Percentiles rank a stretch among this genome's conserved stretches.
Conservation (phyloP, 345 rosid genomes). For the Gossypium mustelinum region DNA sequence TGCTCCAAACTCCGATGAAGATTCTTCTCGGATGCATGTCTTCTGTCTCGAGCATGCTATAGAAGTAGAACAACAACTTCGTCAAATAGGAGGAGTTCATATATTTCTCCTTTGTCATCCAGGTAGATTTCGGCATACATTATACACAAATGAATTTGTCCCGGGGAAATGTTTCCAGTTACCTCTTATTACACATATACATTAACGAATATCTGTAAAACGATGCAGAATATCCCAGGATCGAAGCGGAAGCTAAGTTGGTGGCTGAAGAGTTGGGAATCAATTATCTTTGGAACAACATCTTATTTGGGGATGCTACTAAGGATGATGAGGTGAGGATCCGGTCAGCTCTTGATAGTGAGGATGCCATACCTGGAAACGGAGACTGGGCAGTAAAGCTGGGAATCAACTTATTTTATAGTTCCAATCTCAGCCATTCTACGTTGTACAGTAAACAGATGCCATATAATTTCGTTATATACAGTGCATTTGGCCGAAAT, state of each 20-base stretch:
- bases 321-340: conserved; percentile 72
- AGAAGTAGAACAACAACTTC: conserved; percentile 81
- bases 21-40: conserved; percentile 76
- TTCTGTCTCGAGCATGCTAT: conserved; percentile 98
- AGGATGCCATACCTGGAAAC: conserved; percentile 73
- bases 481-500: conserved; percentile 75
- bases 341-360: conserved; percentile 63
- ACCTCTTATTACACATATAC: neutral
- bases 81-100: conserved; percentile 68
- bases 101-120: conserved; percentile 87
- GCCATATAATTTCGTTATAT: conserved; percentile 85
- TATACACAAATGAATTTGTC: neutral
- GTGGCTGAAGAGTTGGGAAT: conserved; percentile 74
- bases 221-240: conserved; percentile 83
- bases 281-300: conserved; percentile 53
- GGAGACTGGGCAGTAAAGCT: conserved; percentile 96
- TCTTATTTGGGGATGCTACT: conserved; percentile 51
- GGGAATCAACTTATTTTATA: conserved; percentile 82
- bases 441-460: conserved; percentile 91
- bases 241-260: conserved; percentile 76
- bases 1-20: conserved; percentile 56
- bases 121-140: conserved; percentile 40
- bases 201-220: conserved; percentile 22
- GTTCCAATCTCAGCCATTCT: conserved; percentile 81
- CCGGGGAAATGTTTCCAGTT: too few relatives aligned